Percentiles rank a stretch among this genome's conserved stretches.
Conservation (phyloP, 495 filamentous ascomycete species). For the Aspergillus sclerotioniger region DNA sequence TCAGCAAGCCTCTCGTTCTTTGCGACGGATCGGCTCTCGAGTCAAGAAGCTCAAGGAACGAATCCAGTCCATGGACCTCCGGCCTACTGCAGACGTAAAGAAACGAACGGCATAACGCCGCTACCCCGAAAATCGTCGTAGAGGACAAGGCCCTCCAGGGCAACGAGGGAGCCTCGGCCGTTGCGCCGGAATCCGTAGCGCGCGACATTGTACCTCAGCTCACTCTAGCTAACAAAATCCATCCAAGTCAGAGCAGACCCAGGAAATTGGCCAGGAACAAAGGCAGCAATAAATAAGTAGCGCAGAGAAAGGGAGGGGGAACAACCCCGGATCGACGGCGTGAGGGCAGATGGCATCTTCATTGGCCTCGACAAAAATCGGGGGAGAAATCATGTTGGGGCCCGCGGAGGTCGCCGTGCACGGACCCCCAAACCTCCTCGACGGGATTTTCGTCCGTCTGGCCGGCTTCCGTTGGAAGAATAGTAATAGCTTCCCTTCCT, state of each 20-base stretch:
- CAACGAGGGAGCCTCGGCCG: slow-evolving; percentile 40
- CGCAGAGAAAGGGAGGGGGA: slow-evolving; percentile 6
- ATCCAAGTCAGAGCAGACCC: slow-evolving; percentile 19
- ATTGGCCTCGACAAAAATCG: slow-evolving; percentile 15
- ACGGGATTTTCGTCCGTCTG: slow-evolving; percentile 24
- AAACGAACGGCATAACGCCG: slow-evolving; percentile 47
- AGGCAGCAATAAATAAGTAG: slow-evolving; percentile 6
- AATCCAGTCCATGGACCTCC: slow-evolving; percentile 67
- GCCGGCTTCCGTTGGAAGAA: neutral
- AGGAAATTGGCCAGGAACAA: slow-evolving; percentile 6
- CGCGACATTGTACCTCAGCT: slow-evolving; percentile 19
- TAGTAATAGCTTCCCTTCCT: neutral
- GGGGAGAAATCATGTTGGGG: slow-evolving; percentile 3
- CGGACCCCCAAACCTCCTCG: slow-evolving; percentile 17
- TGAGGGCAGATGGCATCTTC: slow-evolving; percentile 12
- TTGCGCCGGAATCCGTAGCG: slow-evolving; percentile 39
- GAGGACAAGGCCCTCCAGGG: slow-evolving; percentile 45
- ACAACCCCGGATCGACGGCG: slow-evolving; percentile 14
- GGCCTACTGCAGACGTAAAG: slow-evolving; percentile 40
- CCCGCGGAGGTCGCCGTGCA: slow-evolving; percentile 25
- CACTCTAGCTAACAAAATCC: slow-evolving; percentile 25
- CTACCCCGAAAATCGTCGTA: slow-evolving; percentile 44
- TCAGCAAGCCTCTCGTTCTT: slow-evolving; percentile 76
- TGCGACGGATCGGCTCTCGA: slow-evolving; percentile 63
- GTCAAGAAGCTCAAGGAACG: slow-evolving; percentile 76